Percentiles rank a stretch among this genome's conserved stretches.
phyloP scores from a whole-genome alignment of 2,329 filamentous ascomycete species.

The Fusarium irregulare region DNA sequence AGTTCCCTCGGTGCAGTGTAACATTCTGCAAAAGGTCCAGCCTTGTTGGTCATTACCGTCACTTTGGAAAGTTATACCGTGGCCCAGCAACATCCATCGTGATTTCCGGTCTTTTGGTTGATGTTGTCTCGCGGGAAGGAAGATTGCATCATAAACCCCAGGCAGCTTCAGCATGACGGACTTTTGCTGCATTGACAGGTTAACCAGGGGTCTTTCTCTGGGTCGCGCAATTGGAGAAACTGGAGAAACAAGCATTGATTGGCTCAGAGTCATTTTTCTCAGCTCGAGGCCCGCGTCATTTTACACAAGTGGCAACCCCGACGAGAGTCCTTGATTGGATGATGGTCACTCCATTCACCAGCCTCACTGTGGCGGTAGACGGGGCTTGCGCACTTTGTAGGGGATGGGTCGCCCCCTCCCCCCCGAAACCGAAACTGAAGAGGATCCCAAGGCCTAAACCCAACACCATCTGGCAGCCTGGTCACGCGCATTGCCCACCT shows the following conservation, averaged over 20 bases:
- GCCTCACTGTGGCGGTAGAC: conserved; percentile 45
- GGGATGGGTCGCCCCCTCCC: conserved; percentile 39
- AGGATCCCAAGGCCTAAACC: conserved; percentile 44
- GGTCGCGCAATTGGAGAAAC: conserved; percentile 31
- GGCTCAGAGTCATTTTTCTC: conserved; percentile 30
- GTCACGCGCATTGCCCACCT: conserved; percentile 55
- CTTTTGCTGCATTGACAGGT: conserved; percentile 14
- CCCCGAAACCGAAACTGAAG: conserved; percentile 19
- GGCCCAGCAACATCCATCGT: neutral
- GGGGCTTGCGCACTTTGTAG: conserved; percentile 16
- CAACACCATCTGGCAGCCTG: conserved; percentile 50
- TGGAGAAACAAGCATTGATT: conserved; percentile 24
- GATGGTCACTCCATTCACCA: conserved; percentile 14
- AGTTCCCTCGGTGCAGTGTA: neutral
- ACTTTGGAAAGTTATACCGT: neutral
- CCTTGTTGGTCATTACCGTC: neutral
- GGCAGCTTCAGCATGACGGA: neutral
- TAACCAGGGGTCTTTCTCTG: conserved; percentile 17
- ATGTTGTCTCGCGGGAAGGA: neutral
- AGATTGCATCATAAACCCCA: conserved; percentile 21
- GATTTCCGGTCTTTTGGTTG: neutral
- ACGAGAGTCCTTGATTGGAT: conserved; percentile 26
- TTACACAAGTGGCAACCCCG: conserved; percentile 35
- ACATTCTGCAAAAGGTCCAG: neutral
- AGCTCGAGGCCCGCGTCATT: conserved; percentile 37